Conservation (phyloP, 352 stramenopile species). For the Phytophthora pinifolia region DNA sequence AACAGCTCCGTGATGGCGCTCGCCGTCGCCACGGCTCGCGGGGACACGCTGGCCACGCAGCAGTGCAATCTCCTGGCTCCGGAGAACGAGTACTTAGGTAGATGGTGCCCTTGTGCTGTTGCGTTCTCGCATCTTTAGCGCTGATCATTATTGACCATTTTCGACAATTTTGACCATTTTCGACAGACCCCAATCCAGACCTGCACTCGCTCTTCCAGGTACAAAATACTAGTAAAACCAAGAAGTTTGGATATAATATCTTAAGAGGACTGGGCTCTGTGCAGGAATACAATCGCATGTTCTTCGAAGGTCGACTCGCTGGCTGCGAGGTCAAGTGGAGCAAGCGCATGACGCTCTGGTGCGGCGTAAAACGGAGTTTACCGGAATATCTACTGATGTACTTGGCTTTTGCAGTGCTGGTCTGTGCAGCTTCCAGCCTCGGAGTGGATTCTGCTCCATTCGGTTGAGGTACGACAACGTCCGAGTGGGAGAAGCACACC, state of each 20-base stretch:
- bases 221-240: not conserved
- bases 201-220: constrained; percentile 76
- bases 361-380: not conserved
- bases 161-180: constrained; percentile 1
- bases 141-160: constrained; percentile 6
- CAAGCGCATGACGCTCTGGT: constrained; percentile 90
- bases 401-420: constrained; percentile 64
- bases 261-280: not conserved
- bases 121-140: not conserved
- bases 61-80: constrained; percentile 56
- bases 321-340: constrained; percentile 90
- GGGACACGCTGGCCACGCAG: constrained; percentile 16
- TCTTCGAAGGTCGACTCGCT: constrained; percentile 76
- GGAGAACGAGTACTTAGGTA: constrained; percentile 75
- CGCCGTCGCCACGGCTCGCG: constrained; percentile 8
- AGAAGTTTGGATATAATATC: not conserved
- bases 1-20: not conserved
- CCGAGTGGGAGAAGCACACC: not conserved
- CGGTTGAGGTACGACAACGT: constrained; percentile 52
- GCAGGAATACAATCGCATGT: constrained; percentile 83
- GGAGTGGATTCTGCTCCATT: constrained; percentile 82
- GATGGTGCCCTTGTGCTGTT: not conserved
- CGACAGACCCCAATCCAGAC: constrained; percentile 79
- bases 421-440: constrained; percentile 76
- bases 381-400: no score